Conservation (phyloP, 495 filamentous ascomycete species). For the Lepraria neglecta region DNA sequence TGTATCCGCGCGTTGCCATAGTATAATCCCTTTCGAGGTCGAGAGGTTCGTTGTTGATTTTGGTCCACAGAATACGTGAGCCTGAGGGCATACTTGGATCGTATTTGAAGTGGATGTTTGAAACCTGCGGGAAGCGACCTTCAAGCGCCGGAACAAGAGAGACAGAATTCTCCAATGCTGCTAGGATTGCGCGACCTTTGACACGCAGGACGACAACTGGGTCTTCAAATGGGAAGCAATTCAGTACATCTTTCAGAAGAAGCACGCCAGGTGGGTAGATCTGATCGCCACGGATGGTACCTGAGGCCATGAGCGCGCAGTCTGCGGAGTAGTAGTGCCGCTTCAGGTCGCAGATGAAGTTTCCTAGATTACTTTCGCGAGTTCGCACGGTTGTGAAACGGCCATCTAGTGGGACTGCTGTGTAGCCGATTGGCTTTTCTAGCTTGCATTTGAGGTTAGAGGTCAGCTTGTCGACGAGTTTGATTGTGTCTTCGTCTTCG, state of each 20-base stretch:
- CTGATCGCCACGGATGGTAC: slow-evolving; percentile 86
- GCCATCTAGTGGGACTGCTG: slow-evolving; percentile 70
- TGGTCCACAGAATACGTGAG: slow-evolving; percentile 55
- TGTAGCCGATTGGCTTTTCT: slow-evolving; percentile 78
- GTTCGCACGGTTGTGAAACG: slow-evolving; percentile 75
- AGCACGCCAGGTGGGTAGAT: slow-evolving; percentile 77
- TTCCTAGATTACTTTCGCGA: slow-evolving; percentile 75
- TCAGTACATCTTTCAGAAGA: slow-evolving; percentile 64
- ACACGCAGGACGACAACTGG: slow-evolving; percentile 72
- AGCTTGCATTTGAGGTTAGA: slow-evolving; percentile 64
- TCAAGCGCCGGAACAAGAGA: slow-evolving; percentile 75
- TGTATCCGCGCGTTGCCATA: slow-evolving; percentile 74
- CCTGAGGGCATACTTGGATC: slow-evolving; percentile 53
- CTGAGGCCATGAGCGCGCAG: slow-evolving; percentile 76
- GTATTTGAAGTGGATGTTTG: slow-evolving; percentile 67
- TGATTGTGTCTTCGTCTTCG: slow-evolving; percentile 48
- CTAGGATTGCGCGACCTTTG: slow-evolving; percentile 57
- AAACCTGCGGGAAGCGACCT: slow-evolving; percentile 69
- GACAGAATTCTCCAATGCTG: slow-evolving; percentile 77
- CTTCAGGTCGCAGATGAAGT: slow-evolving; percentile 89
- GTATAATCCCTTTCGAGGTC: slow-evolving; percentile 56
- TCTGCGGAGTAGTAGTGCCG: slow-evolving; percentile 72
- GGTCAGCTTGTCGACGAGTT: slow-evolving; percentile 61
- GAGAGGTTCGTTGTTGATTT: slow-evolving; percentile 53
- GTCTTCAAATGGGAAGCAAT: slow-evolving; percentile 89